Evolutionary conservation across 2,329 filamentous ascomycete genomes (phyloP), one percentile per base, ranked within the genome.

Genomic region (Metarhizium album): DNA sequence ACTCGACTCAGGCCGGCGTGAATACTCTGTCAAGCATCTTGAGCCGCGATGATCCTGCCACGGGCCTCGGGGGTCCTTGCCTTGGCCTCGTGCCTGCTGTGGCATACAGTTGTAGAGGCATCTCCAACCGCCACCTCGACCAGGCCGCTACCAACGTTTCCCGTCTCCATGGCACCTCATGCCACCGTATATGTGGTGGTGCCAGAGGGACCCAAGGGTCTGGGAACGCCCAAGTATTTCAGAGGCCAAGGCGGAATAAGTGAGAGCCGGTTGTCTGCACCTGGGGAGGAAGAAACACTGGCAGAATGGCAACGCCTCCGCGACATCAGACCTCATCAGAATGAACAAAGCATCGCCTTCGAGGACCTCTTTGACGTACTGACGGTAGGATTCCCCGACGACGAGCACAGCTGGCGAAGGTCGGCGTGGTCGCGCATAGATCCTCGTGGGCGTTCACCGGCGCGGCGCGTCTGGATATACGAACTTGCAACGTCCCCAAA

Each of bases 381-480:
- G 2, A 14, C 16, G 14, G 4, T 1, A 8, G 8, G 4, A 0
- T 1, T 16, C 2, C 11, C 11, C 1, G 5, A 11, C 5, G 33
- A 29, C 7, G 27, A 29, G 27, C 7, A 6, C 7, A 9, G 7
- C 27, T 8, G 9, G 14, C 33, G 33, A 2, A 8, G 33, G 8
- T 4, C 13, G 11, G 33, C 33, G 4, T 35, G 33, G 33, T 14
- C 16, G 33, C 13, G 13, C 7, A 4, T 35, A 8, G 14, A 35
- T 6, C 33, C 2, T 8, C 11, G 33, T 4, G n/a, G n/a, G n/a
- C 11, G 33, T 4, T 13, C 13, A 13, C 27, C 27, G 1, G 33
- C 33, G 11, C 5, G 16, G 33, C 33, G 33, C 11, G 33, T 35
- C 4, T 35, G 33, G 33, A 35, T 35, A 35, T 35, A 11, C 14